phyloP scores from a whole-genome alignment of 345 rosid species.

The Moringa oleifera region DNA sequence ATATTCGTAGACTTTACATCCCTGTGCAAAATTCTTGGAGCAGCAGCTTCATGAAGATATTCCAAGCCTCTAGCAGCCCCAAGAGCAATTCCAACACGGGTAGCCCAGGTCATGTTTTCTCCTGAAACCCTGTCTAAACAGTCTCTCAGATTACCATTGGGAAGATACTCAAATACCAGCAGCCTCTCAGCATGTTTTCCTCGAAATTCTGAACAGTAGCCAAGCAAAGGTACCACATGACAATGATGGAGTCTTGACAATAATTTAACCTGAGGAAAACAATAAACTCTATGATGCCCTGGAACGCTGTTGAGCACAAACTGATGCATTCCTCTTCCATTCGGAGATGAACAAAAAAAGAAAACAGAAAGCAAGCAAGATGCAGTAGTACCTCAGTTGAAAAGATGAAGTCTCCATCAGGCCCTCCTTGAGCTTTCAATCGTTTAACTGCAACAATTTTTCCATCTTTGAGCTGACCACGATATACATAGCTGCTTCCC shows the following conservation, averaged over 20 bases:
- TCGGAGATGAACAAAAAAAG: neutral
- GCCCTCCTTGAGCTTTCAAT: slow-evolving; percentile 55
- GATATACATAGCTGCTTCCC: slow-evolving; percentile 85
- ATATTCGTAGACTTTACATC: slow-evolving; percentile 96
- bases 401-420: slow-evolving; percentile 54
- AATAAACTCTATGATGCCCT: slow-evolving; percentile 6
- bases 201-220: slow-evolving; percentile 75
- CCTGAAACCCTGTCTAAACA: slow-evolving; percentile 64
- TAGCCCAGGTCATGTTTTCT: slow-evolving; percentile 73
- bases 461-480: slow-evolving; percentile 79
- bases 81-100: slow-evolving; percentile 73
- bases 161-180: slow-evolving; percentile 81
- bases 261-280: slow-evolving; percentile 62
- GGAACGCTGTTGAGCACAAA: slow-evolving; percentile 1
- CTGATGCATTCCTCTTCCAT: neutral
- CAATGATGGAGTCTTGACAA: slow-evolving; percentile 86
- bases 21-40: slow-evolving; percentile 93
- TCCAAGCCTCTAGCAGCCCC: slow-evolving; percentile 98
- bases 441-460: slow-evolving; percentile 82
- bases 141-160: slow-evolving; percentile 78
- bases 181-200: slow-evolving; percentile 82
- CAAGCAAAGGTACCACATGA: slow-evolving; percentile 89
- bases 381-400: slow-evolving; percentile 57
- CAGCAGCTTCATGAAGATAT: slow-evolving; percentile 98
- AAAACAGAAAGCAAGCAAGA: slow-evolving; percentile 9